Conservation (phyloP, 805 yeast genomes). For the Clavispora phyllophila region DNA sequence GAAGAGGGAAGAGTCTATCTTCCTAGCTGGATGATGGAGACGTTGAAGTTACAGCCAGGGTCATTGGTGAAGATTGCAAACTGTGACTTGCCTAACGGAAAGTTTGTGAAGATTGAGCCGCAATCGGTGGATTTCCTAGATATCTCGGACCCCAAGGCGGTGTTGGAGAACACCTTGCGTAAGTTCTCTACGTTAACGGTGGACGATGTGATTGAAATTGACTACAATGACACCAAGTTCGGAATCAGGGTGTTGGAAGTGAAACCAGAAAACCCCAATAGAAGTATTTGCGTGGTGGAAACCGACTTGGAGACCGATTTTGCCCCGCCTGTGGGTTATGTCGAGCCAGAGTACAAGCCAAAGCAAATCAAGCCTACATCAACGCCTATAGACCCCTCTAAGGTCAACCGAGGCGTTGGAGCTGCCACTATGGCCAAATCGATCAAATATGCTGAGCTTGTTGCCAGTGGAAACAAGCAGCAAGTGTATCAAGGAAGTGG, state of each 20-base stretch:
- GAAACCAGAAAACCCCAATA: conserved; percentile 62
- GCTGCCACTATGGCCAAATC: conserved; percentile 75
- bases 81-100: conserved; percentile 79
- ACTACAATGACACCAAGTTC: conserved; percentile 73
- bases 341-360: conserved; percentile 71
- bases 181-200: conserved; percentile 85
- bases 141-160: conserved; percentile 94
- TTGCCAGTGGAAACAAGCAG: conserved; percentile 31
- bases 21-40: conserved; percentile 95
- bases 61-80: conserved; percentile 69
- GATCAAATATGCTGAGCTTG: conserved; percentile 59
- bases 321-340: conserved; percentile 98
- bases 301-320: conserved; percentile 96
- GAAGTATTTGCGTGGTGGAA: conserved; percentile 90
- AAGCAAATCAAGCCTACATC: conserved; percentile 30
- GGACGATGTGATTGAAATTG: conserved; percentile 77
- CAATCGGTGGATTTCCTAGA: conserved; percentile 91
- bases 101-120: conserved; percentile 89
- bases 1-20: conserved; percentile 94
- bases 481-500: conserved; percentile 57
- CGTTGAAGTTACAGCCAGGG: conserved; percentile 70
- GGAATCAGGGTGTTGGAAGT: conserved; percentile 82
- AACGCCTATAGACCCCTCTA: conserved; percentile 29
- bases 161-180: conserved; percentile 84
- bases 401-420: conserved; percentile 35